Conservation (phyloP, 2,329 filamentous ascomycete species). For the Neonectria faginata region DNA sequence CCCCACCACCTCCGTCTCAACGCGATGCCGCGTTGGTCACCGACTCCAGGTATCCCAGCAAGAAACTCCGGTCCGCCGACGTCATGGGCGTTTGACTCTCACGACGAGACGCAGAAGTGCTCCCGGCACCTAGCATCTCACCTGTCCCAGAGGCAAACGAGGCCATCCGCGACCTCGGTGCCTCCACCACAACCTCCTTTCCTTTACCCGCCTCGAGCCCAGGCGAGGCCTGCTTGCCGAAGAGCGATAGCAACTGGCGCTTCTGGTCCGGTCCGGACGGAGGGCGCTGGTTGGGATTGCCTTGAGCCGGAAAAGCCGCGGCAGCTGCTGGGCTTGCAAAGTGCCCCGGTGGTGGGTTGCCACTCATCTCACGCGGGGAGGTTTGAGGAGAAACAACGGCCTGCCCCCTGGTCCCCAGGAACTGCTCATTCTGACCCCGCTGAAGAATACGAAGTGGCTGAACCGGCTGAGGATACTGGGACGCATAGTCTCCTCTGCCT, state of each 20-base stretch:
- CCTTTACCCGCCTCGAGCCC: conserved; percentile 42
- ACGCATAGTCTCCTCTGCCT: conserved; percentile 31
- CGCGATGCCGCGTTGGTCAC: conserved; percentile 57
- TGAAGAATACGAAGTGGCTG: conserved; percentile 52
- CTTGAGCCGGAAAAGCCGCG: conserved; percentile 35
- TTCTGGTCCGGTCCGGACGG: conserved; percentile 50
- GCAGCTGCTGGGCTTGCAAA: conserved; percentile 35
- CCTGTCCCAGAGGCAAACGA: conserved; percentile 58
- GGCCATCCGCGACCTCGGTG: conserved; percentile 53
- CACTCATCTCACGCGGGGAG: conserved; percentile 36
- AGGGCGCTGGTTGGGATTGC: conserved; percentile 30
- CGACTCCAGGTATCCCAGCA: conserved; percentile 79
- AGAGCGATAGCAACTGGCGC: conserved; percentile 68
- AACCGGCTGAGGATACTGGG: conserved; percentile 35
- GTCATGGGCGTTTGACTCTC: conserved; percentile 69
- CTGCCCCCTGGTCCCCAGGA: conserved; percentile 31
- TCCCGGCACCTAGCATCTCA: conserved; percentile 39
- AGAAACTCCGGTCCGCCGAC: conserved; percentile 78
- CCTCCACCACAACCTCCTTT: conserved; percentile 41
- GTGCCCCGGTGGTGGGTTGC: conserved; percentile 34
- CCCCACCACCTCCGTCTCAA: conserved; percentile 33
- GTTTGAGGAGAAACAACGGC: conserved; percentile 36
- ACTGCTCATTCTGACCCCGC: conserved; percentile 48
- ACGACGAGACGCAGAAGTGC: conserved; percentile 52
- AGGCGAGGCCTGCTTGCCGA: conserved; percentile 60